phyloP scores from a whole-genome alignment of 2,329 filamentous ascomycete species.

The Coniosporium tulheliwenetii region DNA sequence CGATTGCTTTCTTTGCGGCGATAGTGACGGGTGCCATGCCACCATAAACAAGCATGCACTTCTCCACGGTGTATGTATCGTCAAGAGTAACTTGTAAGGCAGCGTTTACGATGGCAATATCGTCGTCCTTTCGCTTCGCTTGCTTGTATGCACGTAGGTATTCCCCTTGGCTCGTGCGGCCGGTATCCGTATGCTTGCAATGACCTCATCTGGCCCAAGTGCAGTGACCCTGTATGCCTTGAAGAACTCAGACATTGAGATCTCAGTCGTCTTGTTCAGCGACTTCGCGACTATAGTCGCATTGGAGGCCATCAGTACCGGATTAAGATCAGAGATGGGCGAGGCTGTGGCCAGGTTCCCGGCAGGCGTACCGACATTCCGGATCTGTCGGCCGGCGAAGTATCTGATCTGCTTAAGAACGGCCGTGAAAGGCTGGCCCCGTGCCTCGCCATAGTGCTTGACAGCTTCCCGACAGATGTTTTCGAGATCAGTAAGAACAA shows the following conservation, averaged over 20 bases:
- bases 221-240: constrained; percentile 80
- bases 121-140: constrained; percentile 91
- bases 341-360: constrained; percentile 90
- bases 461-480: constrained; percentile 66
- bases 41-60: constrained; percentile 73
- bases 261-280: constrained; percentile 54
- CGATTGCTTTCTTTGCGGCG: constrained; percentile 64
- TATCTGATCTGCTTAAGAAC: constrained; percentile 90
- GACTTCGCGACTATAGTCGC: constrained; percentile 71
- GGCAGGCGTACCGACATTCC: constrained; percentile 93
- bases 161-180: constrained; percentile 57
- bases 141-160: constrained; percentile 89
- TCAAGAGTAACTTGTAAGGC: constrained; percentile 63
- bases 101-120: constrained; percentile 92
- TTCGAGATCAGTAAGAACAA: constrained; percentile 83
- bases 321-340: constrained; percentile 92
- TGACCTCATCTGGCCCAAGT: constrained; percentile 64
- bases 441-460: constrained; percentile 55
- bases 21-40: constrained; percentile 90
- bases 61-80: constrained; percentile 52
- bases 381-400: constrained; percentile 88
- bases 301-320: constrained; percentile 78
- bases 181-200: constrained; percentile 77
- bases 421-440: constrained; percentile 70
- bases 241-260: constrained; percentile 90